phyloP scores from a whole-genome alignment of 1,284 basidiomycete species.

The Schizophyllum amplum region DNA sequence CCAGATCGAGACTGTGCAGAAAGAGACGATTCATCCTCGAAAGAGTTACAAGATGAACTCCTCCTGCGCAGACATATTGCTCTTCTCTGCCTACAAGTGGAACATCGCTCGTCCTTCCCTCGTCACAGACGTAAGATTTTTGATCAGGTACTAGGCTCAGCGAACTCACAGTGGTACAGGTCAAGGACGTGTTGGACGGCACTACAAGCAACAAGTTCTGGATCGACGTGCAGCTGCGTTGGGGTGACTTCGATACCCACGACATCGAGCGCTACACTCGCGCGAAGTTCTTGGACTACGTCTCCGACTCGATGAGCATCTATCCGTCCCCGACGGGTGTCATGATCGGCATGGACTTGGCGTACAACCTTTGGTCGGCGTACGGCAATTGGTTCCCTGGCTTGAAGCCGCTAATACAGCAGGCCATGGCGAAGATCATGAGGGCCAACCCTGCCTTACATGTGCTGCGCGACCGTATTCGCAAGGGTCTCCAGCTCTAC shows the following conservation, averaged over 20 bases:
- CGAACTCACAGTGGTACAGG: slow-evolving; percentile 29
- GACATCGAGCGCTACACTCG: slow-evolving; percentile 97
- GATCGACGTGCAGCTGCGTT: slow-evolving; percentile 96
- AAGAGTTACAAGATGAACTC: slow-evolving; percentile 99
- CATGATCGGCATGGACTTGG: slow-evolving; percentile 97
- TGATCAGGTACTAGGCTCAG: neutral
- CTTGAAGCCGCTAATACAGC: slow-evolving; percentile 95
- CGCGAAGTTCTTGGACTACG: slow-evolving; percentile 96
- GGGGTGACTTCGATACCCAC: slow-evolving; percentile 99
- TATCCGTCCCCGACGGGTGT: slow-evolving; percentile 98
- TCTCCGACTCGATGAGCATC: slow-evolving; percentile 94
- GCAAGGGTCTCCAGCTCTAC: slow-evolving; percentile 97
- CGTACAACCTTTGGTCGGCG: slow-evolving; percentile 98
- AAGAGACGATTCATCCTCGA: slow-evolving; percentile 98
- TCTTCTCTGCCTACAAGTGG: slow-evolving; percentile 99
- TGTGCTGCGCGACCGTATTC: slow-evolving; percentile 95
- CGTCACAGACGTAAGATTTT: slow-evolving; percentile 73
- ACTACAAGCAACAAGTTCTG: slow-evolving; percentile 99
- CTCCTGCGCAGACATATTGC: slow-evolving; percentile 90
- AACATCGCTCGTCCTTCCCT: slow-evolving; percentile 96
- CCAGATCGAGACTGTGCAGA: slow-evolving; percentile 99
- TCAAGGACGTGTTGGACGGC: slow-evolving; percentile 94
- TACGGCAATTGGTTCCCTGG: slow-evolving; percentile 99
- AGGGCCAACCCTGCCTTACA: slow-evolving; percentile 98
- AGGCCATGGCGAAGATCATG: slow-evolving; percentile 99